Base-by-base conservation (phyloP, 192 early-diverging fungal species). In the Coemansia guatemalensis region DNA sequence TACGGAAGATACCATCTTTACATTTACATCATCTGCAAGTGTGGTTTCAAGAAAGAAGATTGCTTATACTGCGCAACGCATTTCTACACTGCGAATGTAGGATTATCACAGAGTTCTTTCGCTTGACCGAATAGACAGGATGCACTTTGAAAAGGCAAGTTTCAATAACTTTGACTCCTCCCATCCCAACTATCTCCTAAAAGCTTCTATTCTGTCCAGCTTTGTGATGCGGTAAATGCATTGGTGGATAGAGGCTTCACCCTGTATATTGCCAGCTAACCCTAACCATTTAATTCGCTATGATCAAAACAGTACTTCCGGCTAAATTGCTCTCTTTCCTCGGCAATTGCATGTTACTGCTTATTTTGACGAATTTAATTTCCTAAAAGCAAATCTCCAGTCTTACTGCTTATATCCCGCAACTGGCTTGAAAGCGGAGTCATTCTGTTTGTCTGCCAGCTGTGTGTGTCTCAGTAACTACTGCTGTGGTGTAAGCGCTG, bases 71-170 rank as follows among this genome's bases (percentile, higher is more conserved):
- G 14, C 8, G 30, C 30, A 11, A 44, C 39, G 0, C 14, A 44
- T 30, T 12, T 17, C 14, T 44, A 17, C 14, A 17, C 39, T 17
- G 39, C 3, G 14, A 44, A 44, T 44, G 39, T 44, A 44, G 39
- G 9, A 44, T 9, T 44, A 44, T 17, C 39, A 17, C 17, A 17
- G 1, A 44, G 14, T 44, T 44, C 12, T 8, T 44, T 6, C 17
- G 14, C 39, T 68, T 22, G 47, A 32, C 2, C 26, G 67, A 23
- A 64, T 67, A n/a, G 44, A 3, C 33, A 61, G 60, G 5, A 76
- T 78, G 75, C 69, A 73, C 51, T 41, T 73, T 26, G 75, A 78
- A 73, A 72, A 73, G 75, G 69, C 58, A 78, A 56, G 47, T 61
- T 50, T n/a, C 21, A 20, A 33, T 41, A 33, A 23, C 55, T 56